These are phyloP conservation scores for Allantophomopsis lycopodina DNA, from an alignment of 2,329 filamentous ascomycete species.

Conservation along the genomic window DNA sequence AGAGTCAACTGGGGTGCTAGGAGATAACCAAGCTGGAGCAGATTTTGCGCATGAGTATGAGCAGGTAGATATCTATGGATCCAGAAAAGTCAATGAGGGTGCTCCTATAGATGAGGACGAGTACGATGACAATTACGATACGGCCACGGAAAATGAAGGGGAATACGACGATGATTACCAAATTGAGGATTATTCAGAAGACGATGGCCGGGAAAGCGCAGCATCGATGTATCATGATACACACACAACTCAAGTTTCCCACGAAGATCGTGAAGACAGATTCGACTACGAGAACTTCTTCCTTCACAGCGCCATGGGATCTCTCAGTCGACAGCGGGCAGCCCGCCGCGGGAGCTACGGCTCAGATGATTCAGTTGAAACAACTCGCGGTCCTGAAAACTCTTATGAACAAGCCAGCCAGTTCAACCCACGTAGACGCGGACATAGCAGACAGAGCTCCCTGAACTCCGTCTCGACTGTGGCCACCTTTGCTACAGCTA, in stretches of 20 bases:
- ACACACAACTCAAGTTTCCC: slow-evolving; percentile 48
- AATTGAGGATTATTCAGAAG: slow-evolving; percentile 17
- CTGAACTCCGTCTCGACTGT: slow-evolving; percentile 45
- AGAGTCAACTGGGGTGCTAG: slow-evolving; percentile 11
- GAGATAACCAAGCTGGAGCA: slow-evolving; percentile 14
- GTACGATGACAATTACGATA: slow-evolving; percentile 2
- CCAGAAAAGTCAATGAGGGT: neutral
- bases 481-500: slow-evolving; percentile 50
- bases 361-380: slow-evolving; percentile 49
- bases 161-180: slow-evolving; percentile 23
- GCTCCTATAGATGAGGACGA: neutral
- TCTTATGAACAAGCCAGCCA: slow-evolving; percentile 3
- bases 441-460: slow-evolving; percentile 36
- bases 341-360: slow-evolving; percentile 37
- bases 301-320: slow-evolving; percentile 81
- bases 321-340: slow-evolving; percentile 41
- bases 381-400: slow-evolving; percentile 33
- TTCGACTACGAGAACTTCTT: slow-evolving; percentile 98
- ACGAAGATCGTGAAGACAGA: slow-evolving; percentile 87
- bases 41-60: slow-evolving; percentile 9
- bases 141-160: slow-evolving; percentile 7
- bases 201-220: slow-evolving; percentile 32
- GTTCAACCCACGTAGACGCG: slow-evolving; percentile 8
- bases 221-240: slow-evolving; percentile 51
- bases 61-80: slow-evolving; percentile 9